Base-by-base conservation (phyloP, 805 yeast genomes). In the Ogataea corticis region DNA sequence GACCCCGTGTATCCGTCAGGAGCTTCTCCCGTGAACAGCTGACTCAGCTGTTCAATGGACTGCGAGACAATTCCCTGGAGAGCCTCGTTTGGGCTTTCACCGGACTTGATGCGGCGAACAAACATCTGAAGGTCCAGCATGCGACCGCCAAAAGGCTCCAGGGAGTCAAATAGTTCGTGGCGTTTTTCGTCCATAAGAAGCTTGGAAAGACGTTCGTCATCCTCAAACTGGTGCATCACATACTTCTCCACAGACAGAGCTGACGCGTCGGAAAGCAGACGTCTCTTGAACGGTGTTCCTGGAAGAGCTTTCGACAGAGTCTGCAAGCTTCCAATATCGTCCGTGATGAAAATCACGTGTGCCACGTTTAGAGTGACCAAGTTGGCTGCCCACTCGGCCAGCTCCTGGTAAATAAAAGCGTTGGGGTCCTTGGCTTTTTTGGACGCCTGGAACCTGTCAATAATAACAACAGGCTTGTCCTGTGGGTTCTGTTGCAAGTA, bases 101-200 rank as follows among this genome's bases (percentile, higher is more conserved):
- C 99, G 1, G 92, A 81, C 56, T 82, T 82, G 14, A 94, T 78
- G 41, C 98, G 84, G 61, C 98, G 78, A 1, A 85, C 85, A 66
- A 88, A 90, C 23, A 92, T 84, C 65, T 94, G 97, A 41, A 94
- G 72, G 63, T 94, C 99, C 36, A 90, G 73, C 91, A 92, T 86
- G 51, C 99, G 80, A 33, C 99, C 99, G 16, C 99, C 99, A 21
- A 94, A 67, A 11, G 96, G 95, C 21, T 70, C 79, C 28, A 91
- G 67, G 27, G 83, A 76, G 4, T 68, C 65, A 18, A 79, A 83
- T 18, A 90, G 71, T 9, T 72, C 73, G 10, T 14, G 14, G 13
- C 38, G 41, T 14, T 42, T 32, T 7, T 49, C 52, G 2, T 59
- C 49, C 11, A 55, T 49, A 4, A 63, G 50, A 17, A 55, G 53